Base-by-base conservation (phyloP, 2,329 filamentous ascomycete species). In the Fusarium robinianum region DNA sequence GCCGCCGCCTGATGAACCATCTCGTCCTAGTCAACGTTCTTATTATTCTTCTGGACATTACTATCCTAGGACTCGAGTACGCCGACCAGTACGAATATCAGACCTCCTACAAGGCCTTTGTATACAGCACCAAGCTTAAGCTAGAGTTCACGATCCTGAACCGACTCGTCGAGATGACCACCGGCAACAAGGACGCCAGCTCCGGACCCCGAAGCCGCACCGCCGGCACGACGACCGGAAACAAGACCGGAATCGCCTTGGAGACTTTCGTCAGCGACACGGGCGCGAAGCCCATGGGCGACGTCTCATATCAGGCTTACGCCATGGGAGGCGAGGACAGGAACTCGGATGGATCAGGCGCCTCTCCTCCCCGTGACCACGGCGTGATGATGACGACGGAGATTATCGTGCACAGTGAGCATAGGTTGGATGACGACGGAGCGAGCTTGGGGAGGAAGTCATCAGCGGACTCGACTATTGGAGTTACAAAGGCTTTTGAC, bases 11-110 rank as follows among this genome's bases (percentile, higher is more conserved):
- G 1, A 61, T 63, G 58, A 60, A 63, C 46, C 72, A 76, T 49
- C 64, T 78, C 5, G 64, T 77, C 17, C 67, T 65, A 17, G 69
- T 76, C 41, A 77, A 78, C 46, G 54, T 71, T 2, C 40, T 71
- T n/a, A 72, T 77, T 27, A 68, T 78, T 16, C 41, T 69, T 3
- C 68, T 78, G 51, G 74, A 78, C 51, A 46, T 76, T 7, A 61
- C 68, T n/a, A 64, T 72, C 10, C 52, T 72, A 3, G 64, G 51
- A 3, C 64, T 72, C 21, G 65, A 72, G 41, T 71, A 63, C 50
- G 58, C 66, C 27, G 44, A 68, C 18, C 58, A 67, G 5, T 70
- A 68, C 49, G 55, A 66, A 21, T 39, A 69, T 12, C 68, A 71
- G 43, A 68, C 65, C 0, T 58, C 65, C 5, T 71, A 66, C 56